A percentile compares a stretch with the other conserved stretches of the same genome.
Conservation (phyloP, 2,329 filamentous ascomycete genomes). For the Penicillium vulpinum region DNA sequence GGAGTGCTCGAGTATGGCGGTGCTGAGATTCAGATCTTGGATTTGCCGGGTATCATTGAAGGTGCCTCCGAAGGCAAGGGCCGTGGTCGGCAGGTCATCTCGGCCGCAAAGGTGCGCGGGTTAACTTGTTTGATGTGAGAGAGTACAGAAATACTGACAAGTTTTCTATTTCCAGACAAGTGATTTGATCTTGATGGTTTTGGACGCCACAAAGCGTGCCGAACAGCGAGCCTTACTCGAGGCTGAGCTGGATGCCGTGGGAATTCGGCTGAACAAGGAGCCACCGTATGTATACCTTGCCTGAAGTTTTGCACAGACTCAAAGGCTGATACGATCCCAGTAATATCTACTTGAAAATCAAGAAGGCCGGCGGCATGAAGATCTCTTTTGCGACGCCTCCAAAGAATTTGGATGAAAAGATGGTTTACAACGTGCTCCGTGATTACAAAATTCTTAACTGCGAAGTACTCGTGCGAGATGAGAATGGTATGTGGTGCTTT, state of each 20-base stretch:
- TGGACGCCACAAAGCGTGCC: conserved; percentile 94
- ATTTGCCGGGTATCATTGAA: conserved; percentile 97
- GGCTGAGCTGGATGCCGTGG: conserved; percentile 89
- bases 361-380: conserved; percentile 97
- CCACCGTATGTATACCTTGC: conserved; percentile 65
- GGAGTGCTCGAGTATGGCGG: conserved; percentile 97
- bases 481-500: conserved; percentile 59
- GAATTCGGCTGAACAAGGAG: conserved; percentile 87
- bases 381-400: conserved; percentile 91
- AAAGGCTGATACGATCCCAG: conserved; percentile 44
- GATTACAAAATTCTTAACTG: conserved; percentile 99
- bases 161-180: conserved; percentile 61
- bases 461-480: conserved; percentile 92
- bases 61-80: conserved; percentile 95
- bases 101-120: conserved; percentile 72
- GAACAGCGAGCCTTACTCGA: conserved; percentile 90
- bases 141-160: not conserved
- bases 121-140: not conserved
- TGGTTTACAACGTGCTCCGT: conserved; percentile 94
- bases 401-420: conserved; percentile 92
- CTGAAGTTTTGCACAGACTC: not conserved
- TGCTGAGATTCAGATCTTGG: conserved; percentile 95
- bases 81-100: conserved; percentile 92
- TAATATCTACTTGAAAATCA: conserved; percentile 95
- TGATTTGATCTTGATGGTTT: conserved; percentile 92